These are phyloP conservation scores for Diacronema lutheri DNA, from an alignment of 78 protist species.

Conservation along the genomic window DNA sequence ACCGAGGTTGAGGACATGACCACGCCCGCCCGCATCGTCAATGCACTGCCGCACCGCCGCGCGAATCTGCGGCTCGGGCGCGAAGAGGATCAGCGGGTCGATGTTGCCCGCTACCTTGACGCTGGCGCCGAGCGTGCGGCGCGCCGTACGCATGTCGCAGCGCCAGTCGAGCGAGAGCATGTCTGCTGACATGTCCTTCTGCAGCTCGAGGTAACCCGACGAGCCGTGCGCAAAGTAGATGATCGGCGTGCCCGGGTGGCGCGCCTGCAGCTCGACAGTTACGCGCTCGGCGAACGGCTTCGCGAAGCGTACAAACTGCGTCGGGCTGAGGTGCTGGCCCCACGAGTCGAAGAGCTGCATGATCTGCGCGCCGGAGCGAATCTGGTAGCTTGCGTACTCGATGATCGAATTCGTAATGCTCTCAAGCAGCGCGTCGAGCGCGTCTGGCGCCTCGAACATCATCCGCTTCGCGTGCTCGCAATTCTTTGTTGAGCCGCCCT, in stretches of 20 bases:
- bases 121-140: neutral
- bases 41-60: neutral
- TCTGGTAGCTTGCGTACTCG: conserved; percentile 29
- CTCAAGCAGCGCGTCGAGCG: neutral
- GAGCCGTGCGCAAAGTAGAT: conserved; percentile 72
- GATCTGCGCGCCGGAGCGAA: conserved; percentile 29
- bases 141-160: conserved; percentile 51
- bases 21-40: neutral
- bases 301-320: conserved; percentile 41
- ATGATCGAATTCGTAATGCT: conserved; percentile 10
- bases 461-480: conserved; percentile 30
- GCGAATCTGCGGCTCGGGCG: conserved; percentile 33
- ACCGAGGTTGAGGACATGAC: conserved; percentile 30
- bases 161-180: conserved; percentile 79
- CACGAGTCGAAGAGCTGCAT: conserved; percentile 83
- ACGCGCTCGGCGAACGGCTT: conserved; percentile 63
- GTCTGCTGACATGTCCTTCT: conserved; percentile 43
- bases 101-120: conserved; percentile 74
- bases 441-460: conserved; percentile 10
- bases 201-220: conserved; percentile 35
- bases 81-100: conserved; percentile 77
- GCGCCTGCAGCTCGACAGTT: conserved; percentile 43
- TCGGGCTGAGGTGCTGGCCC: conserved; percentile 75
- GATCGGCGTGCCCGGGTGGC: conserved; percentile 66
- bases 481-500: conserved; percentile 75